These are phyloP conservation scores for Termitomyces sp. DNA, from an alignment of 768 basidiomycete species.

Conservation along the genomic window DNA sequence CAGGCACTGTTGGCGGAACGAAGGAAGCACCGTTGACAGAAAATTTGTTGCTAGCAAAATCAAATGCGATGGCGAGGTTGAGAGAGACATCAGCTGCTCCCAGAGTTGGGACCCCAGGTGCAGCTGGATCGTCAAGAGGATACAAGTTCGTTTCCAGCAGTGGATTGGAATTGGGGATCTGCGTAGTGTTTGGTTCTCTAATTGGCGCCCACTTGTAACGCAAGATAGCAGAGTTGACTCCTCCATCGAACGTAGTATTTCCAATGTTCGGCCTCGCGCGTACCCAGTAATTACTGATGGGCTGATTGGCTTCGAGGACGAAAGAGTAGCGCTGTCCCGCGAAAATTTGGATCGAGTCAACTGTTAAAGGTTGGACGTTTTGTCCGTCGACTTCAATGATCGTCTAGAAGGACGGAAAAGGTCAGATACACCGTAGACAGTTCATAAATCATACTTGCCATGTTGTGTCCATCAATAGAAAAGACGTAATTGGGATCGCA, in stretches of 20 bases:
- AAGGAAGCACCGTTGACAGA: background rate
- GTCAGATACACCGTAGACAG: background rate
- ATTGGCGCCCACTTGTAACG: background rate
- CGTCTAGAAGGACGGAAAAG: background rate
- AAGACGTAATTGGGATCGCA: constrained; percentile 25
- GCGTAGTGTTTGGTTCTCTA: background rate
- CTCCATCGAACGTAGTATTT: constrained; percentile 24
- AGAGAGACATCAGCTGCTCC: background rate
- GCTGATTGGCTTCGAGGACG: background rate
- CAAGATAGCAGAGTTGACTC: constrained; percentile 5
- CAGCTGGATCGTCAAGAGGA: background rate
- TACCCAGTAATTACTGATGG: background rate
- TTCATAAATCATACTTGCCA: background rate
- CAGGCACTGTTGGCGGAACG: background rate
- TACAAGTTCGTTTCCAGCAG: background rate
- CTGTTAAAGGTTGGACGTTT: constrained; percentile 17
- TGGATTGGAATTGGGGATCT: background rate
- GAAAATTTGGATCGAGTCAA: constrained; percentile 22
- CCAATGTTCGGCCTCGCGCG: constrained; percentile 12
- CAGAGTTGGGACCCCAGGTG: background rate
- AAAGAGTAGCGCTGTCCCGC: background rate
- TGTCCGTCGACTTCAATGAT: constrained; percentile 24
- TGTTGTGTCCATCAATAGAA: constrained; percentile 20
- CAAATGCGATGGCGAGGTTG: background rate
- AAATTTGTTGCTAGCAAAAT: background rate